These are phyloP conservation scores for Pichia thaimueangensis DNA, from an alignment of 805 yeast genomes.

Conservation along the genomic window DNA sequence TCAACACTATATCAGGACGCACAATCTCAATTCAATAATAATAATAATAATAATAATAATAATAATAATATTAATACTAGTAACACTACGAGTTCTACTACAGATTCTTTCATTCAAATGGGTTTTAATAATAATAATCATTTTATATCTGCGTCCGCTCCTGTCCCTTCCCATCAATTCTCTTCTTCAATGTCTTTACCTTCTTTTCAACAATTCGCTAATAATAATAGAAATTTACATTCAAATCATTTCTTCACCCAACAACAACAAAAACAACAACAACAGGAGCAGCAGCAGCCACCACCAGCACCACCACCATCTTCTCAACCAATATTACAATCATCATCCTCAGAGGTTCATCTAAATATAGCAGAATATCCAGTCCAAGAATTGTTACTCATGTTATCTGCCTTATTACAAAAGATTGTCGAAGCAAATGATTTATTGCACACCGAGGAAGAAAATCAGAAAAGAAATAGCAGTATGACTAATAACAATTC, in stretches of 20 bases:
- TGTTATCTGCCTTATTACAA: slow-evolving; percentile 80
- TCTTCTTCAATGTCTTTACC: slow-evolving; percentile 3
- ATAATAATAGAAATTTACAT: not conserved
- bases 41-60: slow-evolving; percentile 3
- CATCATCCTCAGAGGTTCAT: slow-evolving; percentile 34
- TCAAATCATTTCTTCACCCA: no score
- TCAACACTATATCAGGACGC: slow-evolving; percentile 30
- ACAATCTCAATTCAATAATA: slow-evolving; percentile 13
- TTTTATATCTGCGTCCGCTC: slow-evolving; percentile 17
- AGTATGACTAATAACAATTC: not conserved
- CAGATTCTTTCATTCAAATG: no score
- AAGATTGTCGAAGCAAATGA: slow-evolving; percentile 91
- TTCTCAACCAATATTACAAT: no score
- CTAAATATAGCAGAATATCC: slow-evolving; percentile 75
- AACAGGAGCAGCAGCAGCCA: slow-evolving; percentile 6
- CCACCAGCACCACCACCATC: slow-evolving; percentile 10
- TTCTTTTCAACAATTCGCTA: not conserved
- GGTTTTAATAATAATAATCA: no score
- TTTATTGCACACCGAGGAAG: slow-evolving; percentile 55
- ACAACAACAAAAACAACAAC: no score
- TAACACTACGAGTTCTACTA: no score
- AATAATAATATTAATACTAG: not conserved
- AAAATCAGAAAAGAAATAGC: not conserved
- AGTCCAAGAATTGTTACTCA: slow-evolving; percentile 68
- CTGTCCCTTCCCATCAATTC: slow-evolving; percentile 12